These are phyloP conservation scores for Irineochytrium annulatum DNA, from an alignment of 192 early-diverging fungal genomes.

Conservation along the genomic window DNA sequence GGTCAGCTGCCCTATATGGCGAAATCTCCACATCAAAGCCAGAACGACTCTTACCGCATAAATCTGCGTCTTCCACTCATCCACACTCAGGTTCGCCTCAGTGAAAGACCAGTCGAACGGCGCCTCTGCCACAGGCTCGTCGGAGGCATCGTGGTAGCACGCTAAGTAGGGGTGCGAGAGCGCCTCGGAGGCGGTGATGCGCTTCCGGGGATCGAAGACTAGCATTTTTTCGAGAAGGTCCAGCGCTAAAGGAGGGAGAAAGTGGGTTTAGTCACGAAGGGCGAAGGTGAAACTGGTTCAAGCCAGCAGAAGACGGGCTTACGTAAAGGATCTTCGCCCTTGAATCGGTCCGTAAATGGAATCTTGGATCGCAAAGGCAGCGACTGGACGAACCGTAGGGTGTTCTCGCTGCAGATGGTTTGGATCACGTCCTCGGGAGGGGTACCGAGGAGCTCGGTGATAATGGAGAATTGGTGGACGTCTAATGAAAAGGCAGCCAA, in stretches of 20 bases:
- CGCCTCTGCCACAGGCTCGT: conserved; percentile 73
- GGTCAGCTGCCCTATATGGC: neutral
- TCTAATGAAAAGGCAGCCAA: conserved; percentile 42
- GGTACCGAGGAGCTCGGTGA: conserved; percentile 86
- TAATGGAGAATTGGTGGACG: conserved; percentile 94
- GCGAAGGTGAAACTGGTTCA: neutral
- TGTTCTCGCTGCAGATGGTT: conserved; percentile 91
- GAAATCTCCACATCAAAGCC: too few relatives aligned
- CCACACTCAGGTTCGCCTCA: conserved; percentile 63
- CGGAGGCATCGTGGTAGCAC: conserved; percentile 84
- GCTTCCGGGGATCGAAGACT: conserved; percentile 87
- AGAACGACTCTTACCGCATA: conserved; percentile 27
- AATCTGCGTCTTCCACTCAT: conserved; percentile 32
- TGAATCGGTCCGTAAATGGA: conserved; percentile 78
- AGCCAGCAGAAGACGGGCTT: conserved; percentile 1
- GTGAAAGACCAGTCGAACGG: conserved; percentile 94
- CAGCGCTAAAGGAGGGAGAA: conserved; percentile 55
- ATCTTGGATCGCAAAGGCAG: conserved; percentile 75
- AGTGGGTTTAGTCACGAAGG: neutral
- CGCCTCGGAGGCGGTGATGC: conserved; percentile 83
- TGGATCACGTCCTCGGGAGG: conserved; percentile 88
- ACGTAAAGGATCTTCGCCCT: conserved; percentile 68
- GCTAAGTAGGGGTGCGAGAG: conserved; percentile 86
- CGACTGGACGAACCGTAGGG: conserved; percentile 86
- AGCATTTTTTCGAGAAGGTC: conserved; percentile 89